A percentile compares a stretch with the other conserved stretches of the same genome.
These are phyloP conservation scores for Neurospora sp. DNA, from an alignment of 495 filamentous ascomycete species.

Conservation along the genomic window DNA sequence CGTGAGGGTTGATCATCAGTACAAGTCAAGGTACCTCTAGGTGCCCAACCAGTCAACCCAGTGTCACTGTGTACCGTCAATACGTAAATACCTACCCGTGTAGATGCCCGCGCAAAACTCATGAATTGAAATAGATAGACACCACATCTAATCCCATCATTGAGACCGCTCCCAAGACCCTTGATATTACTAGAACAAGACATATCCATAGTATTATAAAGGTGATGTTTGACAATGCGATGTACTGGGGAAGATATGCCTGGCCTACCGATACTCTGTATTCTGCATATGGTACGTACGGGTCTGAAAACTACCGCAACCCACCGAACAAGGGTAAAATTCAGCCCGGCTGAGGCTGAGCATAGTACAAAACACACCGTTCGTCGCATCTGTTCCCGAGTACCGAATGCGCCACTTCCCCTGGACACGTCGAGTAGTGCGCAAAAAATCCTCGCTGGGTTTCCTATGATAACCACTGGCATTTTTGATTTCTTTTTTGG, in stretches of 20 bases:
- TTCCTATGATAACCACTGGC: neutral
- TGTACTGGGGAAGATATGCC: neutral
- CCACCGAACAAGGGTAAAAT: neutral
- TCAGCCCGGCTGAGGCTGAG: neutral
- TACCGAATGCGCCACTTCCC: neutral
- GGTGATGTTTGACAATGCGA: neutral
- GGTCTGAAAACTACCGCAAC: neutral
- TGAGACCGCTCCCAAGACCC: fast-evolving
- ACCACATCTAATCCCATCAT: neutral
- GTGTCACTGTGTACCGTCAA: neutral
- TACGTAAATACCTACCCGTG: neutral
- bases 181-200: neutral
- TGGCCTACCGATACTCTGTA: neutral
- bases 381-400: neutral
- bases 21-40: neutral
- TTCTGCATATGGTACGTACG: neutral
- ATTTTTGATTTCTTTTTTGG: neutral
- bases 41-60: neutral
- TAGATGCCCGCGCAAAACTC: neutral
- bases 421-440: neutral
- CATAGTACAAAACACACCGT: neutral
- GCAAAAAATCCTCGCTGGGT: neutral
- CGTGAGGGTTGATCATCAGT: neutral
- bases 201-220: neutral
- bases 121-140: no score